phyloP scores from a whole-genome alignment of 2,329 filamentous ascomycete genomes.

The Lasiodiplodia gonubiensis region DNA sequence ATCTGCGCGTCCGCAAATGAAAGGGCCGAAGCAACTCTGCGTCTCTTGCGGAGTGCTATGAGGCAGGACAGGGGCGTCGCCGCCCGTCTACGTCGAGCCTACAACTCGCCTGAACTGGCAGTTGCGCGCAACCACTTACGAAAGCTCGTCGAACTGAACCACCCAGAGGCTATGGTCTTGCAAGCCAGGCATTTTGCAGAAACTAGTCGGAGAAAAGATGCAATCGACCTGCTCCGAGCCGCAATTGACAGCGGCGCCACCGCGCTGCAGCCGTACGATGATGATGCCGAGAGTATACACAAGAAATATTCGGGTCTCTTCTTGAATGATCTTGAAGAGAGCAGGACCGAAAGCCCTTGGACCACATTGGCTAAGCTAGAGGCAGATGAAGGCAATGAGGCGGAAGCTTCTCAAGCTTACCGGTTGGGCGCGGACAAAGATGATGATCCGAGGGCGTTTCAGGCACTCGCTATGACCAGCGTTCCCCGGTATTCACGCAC shows the following conservation, averaged over 20 bases:
- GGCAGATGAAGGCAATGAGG: background rate
- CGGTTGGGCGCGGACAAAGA: conserved; percentile 44
- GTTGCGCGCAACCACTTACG: background rate
- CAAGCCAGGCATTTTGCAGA: background rate
- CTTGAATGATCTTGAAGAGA: background rate
- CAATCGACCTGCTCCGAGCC: background rate
- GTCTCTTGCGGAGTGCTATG: background rate
- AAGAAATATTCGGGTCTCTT: background rate
- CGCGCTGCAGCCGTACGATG: background rate
- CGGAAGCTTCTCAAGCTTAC: conserved; percentile 41
- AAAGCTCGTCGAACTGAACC: background rate
- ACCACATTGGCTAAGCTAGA: background rate
- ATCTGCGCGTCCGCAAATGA: background rate
- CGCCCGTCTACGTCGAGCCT: background rate
- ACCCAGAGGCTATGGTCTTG: conserved; percentile 6
- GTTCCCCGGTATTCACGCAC: conserved; percentile 35
- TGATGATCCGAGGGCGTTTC: conserved; percentile 53
- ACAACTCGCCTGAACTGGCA: conserved; percentile 4
- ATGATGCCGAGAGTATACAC: conserved; percentile 3
- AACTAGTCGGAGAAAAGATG: background rate
- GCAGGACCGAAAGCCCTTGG: background rate
- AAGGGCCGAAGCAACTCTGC: background rate
- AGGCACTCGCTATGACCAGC: conserved; percentile 38
- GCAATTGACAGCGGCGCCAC: background rate
- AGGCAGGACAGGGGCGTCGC: background rate